phyloP scores from a whole-genome alignment of 352 stramenopile species.

The Phytophthora cactorum region DNA sequence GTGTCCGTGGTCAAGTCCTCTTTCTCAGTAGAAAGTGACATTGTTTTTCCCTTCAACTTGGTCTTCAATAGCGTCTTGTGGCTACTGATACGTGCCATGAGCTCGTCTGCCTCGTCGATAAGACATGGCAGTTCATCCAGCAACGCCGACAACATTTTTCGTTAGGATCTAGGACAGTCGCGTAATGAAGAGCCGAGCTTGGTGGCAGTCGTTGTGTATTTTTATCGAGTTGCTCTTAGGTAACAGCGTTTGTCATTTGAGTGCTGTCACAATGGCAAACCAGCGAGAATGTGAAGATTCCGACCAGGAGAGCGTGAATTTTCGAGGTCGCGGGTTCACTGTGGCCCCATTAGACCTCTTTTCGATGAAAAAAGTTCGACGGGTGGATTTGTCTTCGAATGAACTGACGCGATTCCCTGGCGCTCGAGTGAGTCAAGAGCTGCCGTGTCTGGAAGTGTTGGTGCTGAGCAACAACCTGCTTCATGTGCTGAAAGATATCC shows the following conservation, averaged over 20 bases:
- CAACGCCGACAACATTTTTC: slow-evolving; percentile 56
- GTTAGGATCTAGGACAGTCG: not conserved
- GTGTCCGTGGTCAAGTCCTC: slow-evolving; percentile 2
- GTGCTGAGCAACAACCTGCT: slow-evolving; percentile 62
- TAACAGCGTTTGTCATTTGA: no score
- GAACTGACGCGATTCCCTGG: slow-evolving; percentile 67
- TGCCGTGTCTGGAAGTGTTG: slow-evolving; percentile 62
- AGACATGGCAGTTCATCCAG: slow-evolving; percentile 72
- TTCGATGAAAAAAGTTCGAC: slow-evolving; percentile 55
- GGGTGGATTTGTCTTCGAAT: slow-evolving; percentile 69
- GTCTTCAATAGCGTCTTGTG: slow-evolving; percentile 40
- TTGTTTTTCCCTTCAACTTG: not conserved
- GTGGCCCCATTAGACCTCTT: slow-evolving; percentile 56
- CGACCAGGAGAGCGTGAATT: slow-evolving; percentile 47
- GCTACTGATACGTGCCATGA: slow-evolving; percentile 56
- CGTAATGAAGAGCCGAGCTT: not conserved
- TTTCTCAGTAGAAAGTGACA: not conserved
- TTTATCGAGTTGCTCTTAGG: slow-evolving; percentile 14
- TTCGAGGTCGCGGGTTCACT: slow-evolving; percentile 42
- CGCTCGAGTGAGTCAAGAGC: slow-evolving; percentile 38
- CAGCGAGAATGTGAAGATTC: slow-evolving; percentile 6
- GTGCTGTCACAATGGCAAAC: slow-evolving; percentile 17
- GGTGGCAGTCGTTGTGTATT: slow-evolving; percentile 20
- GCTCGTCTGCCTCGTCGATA: slow-evolving; percentile 63
- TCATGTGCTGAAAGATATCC: slow-evolving; percentile 67